Percentiles rank a stretch among this genome's conserved stretches.
Conservation (phyloP, 1,284 basidiomycete genomes). For the Afroboletus lepidellus region DNA sequence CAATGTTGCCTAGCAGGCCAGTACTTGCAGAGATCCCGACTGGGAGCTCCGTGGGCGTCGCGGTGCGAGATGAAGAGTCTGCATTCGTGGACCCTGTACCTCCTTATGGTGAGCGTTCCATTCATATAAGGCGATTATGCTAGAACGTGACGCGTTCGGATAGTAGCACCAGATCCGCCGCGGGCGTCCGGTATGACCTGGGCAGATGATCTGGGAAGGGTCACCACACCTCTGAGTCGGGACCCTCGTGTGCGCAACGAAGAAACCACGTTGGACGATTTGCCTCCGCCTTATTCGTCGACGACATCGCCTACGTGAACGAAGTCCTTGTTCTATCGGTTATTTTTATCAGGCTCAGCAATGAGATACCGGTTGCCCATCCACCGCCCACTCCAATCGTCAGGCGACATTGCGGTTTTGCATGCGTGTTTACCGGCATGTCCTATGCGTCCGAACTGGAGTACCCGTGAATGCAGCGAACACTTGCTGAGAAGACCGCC, state of each 20-base stretch:
- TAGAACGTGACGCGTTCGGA: not conserved
- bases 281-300: conserved; percentile 3
- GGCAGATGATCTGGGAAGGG: not conserved
- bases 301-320: not conserved
- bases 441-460: too few relatives aligned
- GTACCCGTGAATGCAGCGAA: too few relatives aligned
- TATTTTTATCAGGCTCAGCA: too few relatives aligned
- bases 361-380: too few relatives aligned
- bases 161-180: not conserved
- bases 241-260: not conserved
- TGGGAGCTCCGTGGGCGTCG: too few relatives aligned
- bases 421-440: too few relatives aligned
- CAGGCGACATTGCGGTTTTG: too few relatives aligned
- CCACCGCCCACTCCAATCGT: too few relatives aligned
- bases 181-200: not conserved
- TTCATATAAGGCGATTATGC: not conserved
- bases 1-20: too few relatives aligned
- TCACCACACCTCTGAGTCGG: not conserved
- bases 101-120: not conserved
- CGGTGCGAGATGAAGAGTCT: not conserved
- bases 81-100: not conserved
- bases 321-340: too few relatives aligned
- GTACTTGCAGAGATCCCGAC: not conserved
- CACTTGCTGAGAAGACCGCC: too few relatives aligned
- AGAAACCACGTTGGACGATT: not conserved